Percentiles rank a stretch among this genome's conserved stretches.
These are phyloP conservation scores for Suillus plorans DNA, from an alignment of 768 basidiomycete genomes.

Conservation along the genomic window DNA sequence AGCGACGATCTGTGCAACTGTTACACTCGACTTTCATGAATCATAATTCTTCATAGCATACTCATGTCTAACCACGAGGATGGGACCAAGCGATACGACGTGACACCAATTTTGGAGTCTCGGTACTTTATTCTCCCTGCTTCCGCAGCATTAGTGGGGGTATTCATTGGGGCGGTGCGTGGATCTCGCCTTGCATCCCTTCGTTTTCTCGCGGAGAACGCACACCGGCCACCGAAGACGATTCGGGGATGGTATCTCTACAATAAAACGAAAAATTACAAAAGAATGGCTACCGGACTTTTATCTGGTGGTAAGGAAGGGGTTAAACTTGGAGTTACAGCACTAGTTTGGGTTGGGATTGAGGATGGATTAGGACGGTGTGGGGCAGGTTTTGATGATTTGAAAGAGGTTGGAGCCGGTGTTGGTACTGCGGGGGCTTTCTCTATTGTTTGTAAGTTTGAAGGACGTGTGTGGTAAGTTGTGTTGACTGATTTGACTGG, in stretches of 20 bases:
- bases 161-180: slow-evolving; percentile 70
- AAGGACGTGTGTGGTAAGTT: neutral
- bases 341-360: slow-evolving; percentile 46
- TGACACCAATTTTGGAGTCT: slow-evolving; percentile 33
- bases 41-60: neutral
- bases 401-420: slow-evolving; percentile 62
- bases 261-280: slow-evolving; percentile 95
- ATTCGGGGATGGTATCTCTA: slow-evolving; percentile 94
- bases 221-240: slow-evolving; percentile 81
- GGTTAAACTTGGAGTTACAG: slow-evolving; percentile 46
- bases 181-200: slow-evolving; percentile 70
- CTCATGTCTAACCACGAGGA: slow-evolving; percentile 19
- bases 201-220: slow-evolving; percentile 91
- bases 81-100: slow-evolving; percentile 22
- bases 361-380: slow-evolving; percentile 44
- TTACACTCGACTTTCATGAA: neutral
- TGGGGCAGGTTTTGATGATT: slow-evolving; percentile 37
- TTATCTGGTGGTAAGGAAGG: slow-evolving; percentile 64
- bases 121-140: slow-evolving; percentile 64
- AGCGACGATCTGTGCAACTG: neutral
- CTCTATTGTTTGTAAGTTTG: slow-evolving; percentile 49
- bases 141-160: slow-evolving; percentile 58
- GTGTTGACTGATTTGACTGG: slow-evolving; percentile 1
- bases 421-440: slow-evolving; percentile 62
- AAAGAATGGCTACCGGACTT: slow-evolving; percentile 71